Evolutionary conservation across 306 rosid species (phyloP).

Genomic region (Mimosa pudica): DNA sequence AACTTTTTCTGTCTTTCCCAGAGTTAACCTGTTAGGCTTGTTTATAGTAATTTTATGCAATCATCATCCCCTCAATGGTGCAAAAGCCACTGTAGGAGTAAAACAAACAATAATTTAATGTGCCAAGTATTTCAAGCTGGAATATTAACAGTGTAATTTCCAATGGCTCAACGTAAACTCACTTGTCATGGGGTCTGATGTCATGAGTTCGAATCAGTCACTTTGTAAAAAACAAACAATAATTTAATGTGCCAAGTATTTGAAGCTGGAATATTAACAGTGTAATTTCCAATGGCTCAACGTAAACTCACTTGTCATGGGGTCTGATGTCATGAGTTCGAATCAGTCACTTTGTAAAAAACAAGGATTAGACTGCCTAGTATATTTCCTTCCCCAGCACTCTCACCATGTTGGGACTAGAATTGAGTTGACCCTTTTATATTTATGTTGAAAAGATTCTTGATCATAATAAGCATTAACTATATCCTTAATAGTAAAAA

Average conservation of each 20-base stretch:
- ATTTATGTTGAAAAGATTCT: not conserved
- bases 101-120: not conserved
- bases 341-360: no score
- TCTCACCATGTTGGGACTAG: no score
- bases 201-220: no score
- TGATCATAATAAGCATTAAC: not conserved
- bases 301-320: no score
- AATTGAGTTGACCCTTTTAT: no score
- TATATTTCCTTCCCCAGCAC: no score
- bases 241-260: not conserved
- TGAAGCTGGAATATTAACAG: not conserved
- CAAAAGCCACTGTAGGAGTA: not conserved
- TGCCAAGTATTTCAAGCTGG: not conserved
- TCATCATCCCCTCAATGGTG: not conserved
- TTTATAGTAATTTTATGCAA: not conserved
- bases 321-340: no score
- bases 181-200: no score
- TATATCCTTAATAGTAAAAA: not conserved
- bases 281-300: not conserved
- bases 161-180: no score
- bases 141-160: not conserved
- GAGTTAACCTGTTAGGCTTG: not conserved
- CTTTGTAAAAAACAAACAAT: not conserved
- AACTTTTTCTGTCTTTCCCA: not conserved
- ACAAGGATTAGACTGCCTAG: no score